Evolutionary conservation across 2,329 filamentous ascomycete genomes (phyloP), one percentile per base, ranked within the genome.

Genomic region (Arachnopeziza araneosa): DNA sequence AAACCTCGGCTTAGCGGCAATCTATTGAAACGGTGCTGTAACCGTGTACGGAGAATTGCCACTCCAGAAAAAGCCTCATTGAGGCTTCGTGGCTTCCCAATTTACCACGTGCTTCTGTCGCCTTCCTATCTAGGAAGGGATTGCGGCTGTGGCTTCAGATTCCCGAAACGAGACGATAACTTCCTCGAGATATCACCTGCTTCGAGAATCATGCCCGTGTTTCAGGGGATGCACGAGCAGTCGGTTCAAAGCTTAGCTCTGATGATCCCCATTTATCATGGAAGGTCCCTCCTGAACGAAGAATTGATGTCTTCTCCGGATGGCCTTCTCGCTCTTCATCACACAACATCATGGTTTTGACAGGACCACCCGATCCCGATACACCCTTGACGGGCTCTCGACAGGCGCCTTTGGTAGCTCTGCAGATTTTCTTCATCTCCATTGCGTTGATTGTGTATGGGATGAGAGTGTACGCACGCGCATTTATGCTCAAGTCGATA

Each of bases 381-480:
- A 44, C 36, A 12, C 56, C 56, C 5, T 21, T 48, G 32, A 19
- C 56, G 22, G 58, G 55, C 7, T 59, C 57, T 22, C 57, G 57
- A 8, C 53, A 55, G 55, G 50, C 24, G n/a, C 9, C 53, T 52
- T 24, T 59, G 19, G 56, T 59, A 24, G 49, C 48, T 17, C 30
- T 59, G 19, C 57, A 59, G 17, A 30, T 56, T 9, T 23, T 59
- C 26, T 59, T 55, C 12, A 26, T 56, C 17, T n/a, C 48, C 12
- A 21, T 56, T 59, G 57, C 57, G 9, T 21, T 56, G 6, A n/a
- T 52, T 50, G 32, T 59, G 12, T 59, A 59, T 23, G n/a, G 14
- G 24, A 52, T 59, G 21, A 50, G 57, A 50, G 49, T 59, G 21
- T 59, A 59, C 19, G 55, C 57, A 21, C 53, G 57, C 22, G 52